phyloP scores from a whole-genome alignment of 1,139 yeast species.

The Taiozyma sp. region DNA sequence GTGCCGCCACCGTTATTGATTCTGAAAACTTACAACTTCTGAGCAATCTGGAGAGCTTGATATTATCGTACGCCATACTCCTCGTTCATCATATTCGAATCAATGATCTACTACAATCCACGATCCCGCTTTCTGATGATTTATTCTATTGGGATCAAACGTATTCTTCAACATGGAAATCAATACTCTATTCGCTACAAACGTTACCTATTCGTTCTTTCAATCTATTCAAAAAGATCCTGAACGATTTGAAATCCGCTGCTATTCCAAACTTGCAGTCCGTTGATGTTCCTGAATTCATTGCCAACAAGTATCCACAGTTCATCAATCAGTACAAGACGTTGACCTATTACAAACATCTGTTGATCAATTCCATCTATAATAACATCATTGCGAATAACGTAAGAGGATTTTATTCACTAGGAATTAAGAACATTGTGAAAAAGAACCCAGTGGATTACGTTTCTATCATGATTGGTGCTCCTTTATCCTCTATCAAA shows the following conservation, averaged over 20 bases:
- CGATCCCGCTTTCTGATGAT: constrained; percentile 30
- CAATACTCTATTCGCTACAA: constrained; percentile 30
- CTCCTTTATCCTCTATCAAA: constrained; percentile 31
- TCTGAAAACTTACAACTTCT: constrained; percentile 20
- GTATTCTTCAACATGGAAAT: constrained; percentile 25
- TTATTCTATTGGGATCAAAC: constrained; percentile 22
- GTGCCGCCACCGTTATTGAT: not conserved
- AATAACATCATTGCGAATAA: constrained; percentile 17
- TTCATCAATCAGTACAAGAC: constrained; percentile 9
- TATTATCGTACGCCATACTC: constrained; percentile 24
- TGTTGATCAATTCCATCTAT: constrained; percentile 13
- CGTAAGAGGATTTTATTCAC: constrained; percentile 18
- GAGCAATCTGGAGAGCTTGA: constrained; percentile 25
- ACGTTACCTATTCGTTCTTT: constrained; percentile 26
- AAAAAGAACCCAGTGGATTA: constrained; percentile 13
- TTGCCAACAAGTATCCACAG: constrained; percentile 8
- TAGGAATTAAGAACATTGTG: constrained; percentile 8
- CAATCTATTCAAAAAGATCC: constrained; percentile 14
- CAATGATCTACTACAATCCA: constrained; percentile 24
- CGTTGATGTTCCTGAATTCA: constrained; percentile 9
- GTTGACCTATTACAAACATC: constrained; percentile 9
- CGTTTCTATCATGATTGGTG: constrained; percentile 26
- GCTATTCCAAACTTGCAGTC: constrained; percentile 11
- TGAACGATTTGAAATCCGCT: constrained; percentile 13
- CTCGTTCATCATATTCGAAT: constrained; percentile 24